Conservation (phyloP, 2,329 filamentous ascomycete genomes). For the Penicillium thymicola region DNA sequence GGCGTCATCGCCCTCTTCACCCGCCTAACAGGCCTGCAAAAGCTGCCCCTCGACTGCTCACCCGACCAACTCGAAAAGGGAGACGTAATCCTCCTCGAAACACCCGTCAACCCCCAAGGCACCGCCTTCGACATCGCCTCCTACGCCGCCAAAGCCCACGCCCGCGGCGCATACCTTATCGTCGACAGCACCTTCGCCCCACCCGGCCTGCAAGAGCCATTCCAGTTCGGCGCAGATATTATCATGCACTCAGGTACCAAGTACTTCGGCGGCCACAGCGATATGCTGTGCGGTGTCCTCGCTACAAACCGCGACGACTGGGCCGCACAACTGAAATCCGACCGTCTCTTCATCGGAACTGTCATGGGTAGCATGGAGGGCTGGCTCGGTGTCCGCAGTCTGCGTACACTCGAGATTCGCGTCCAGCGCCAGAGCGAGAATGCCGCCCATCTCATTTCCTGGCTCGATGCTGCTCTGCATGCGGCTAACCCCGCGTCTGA, state of each 20-base stretch:
- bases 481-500: constrained; percentile 36
- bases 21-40: constrained; percentile 71
- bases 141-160: constrained; percentile 71
- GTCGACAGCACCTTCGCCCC: constrained; percentile 93
- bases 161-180: constrained; percentile 69
- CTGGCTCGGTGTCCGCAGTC: constrained; percentile 83
- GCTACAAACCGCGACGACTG: constrained; percentile 60
- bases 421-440: constrained; percentile 73
- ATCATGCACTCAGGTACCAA: constrained; percentile 94
- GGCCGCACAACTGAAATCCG: constrained; percentile 59
- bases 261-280: constrained; percentile 93
- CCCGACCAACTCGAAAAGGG: constrained; percentile 66
- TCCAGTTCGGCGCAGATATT: constrained; percentile 74
- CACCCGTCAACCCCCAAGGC: constrained; percentile 87
- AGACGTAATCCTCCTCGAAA: constrained; percentile 88
- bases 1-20: constrained; percentile 72
- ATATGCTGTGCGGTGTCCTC: constrained; percentile 85
- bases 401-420: constrained; percentile 81
- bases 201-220: constrained; percentile 83
- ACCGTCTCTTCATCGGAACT: constrained; percentile 73
- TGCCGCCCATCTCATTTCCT: constrained; percentile 66
- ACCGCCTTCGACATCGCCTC: constrained; percentile 69
- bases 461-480: constrained; percentile 58
- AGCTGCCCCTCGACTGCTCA: constrained; percentile 68
- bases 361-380: constrained; percentile 88